Evolutionary conservation across 768 basidiomycete genomes (phyloP), one percentile per base, ranked within the genome.

Genomic region (Auriscalpium microsporum): DNA sequence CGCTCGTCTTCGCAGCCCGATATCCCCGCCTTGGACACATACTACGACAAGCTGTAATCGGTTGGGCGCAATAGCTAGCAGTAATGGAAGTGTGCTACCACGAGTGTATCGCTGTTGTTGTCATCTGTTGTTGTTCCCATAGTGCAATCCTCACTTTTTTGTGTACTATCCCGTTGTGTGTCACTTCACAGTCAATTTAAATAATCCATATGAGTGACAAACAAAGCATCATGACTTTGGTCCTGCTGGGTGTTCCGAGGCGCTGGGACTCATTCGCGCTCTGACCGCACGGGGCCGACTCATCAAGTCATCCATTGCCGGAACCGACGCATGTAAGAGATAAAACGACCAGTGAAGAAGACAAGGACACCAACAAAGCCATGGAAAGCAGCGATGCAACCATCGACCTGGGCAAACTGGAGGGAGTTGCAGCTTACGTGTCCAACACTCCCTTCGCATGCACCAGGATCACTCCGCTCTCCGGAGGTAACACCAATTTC

Each of bases 31-130:
- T 80, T 93, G 62, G 90, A 93, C 71, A 81, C 81, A 37, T 96
- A 94, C 78, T 94, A 94, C 77, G 94, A 95, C 82, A 95, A 94
- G 78, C 75, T 87, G 70, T 90, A 80, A 80, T 52, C 47, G 16
- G 10, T 48, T 21, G 23, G n/a, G 13, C 40, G 40, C 40, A 33
- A 50, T 51, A 44, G 52, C 48, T 23, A 42, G 52, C 40, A 56
- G 45, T 47, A 40, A 45, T 10, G 58, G 56, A 55, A 40, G 37
- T 47, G 56, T 21, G 21, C 21, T 21, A 21, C 57, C 44, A 57
- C 53, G 53, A 49, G 50, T 33, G 46, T 45, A 19, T 50, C 48
- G 34, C 40, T 36, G 54, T 45, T 34, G 42, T 50, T 53, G 52
- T 57, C 38, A 50, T 53, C 44, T 56, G 36, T 49, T 53, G 38